These are phyloP conservation scores for Lactifluus subvellereus DNA, from an alignment of 768 basidiomycete genomes.

Conservation along the genomic window DNA sequence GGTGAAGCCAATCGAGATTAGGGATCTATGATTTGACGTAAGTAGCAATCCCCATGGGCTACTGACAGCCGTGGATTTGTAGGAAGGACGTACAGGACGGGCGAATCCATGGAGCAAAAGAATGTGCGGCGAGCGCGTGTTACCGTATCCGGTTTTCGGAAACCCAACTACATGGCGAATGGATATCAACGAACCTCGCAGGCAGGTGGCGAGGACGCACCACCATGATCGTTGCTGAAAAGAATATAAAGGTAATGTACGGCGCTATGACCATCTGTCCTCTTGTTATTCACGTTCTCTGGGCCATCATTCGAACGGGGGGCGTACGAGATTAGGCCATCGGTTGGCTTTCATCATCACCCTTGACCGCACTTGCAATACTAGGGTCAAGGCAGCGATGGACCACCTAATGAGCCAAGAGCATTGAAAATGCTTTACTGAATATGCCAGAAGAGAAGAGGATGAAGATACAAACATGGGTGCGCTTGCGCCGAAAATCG, in stretches of 20 bases:
- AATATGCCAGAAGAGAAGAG: not conserved
- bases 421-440: not conserved
- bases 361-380: conserved; percentile 5
- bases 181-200: not conserved
- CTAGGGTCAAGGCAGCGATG: conserved; percentile 1
- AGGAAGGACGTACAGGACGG: not conserved
- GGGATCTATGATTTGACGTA: not conserved
- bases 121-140: conserved; percentile 10
- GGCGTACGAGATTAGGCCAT: conserved; percentile 2
- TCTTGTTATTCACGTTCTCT: not conserved
- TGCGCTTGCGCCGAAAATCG: conserved; percentile 6
- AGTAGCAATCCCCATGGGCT: not conserved
- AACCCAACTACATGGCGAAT: conserved; percentile 6
- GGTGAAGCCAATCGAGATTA: conserved; percentile 5
- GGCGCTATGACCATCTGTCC: conserved; percentile 8
- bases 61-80: not conserved
- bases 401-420: conserved; percentile 8
- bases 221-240: not conserved
- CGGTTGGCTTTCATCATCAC: not conserved
- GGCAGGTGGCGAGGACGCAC: not conserved
- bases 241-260: conserved; percentile 1
- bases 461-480: conserved; percentile 8
- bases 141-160: not conserved
- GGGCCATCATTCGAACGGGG: not conserved
- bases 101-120: conserved; percentile 10